Evolutionary conservation across 352 stramenopile genomes (phyloP), one percentile per base, ranked within the genome.

Genomic region (Albugo laibachii): DNA sequence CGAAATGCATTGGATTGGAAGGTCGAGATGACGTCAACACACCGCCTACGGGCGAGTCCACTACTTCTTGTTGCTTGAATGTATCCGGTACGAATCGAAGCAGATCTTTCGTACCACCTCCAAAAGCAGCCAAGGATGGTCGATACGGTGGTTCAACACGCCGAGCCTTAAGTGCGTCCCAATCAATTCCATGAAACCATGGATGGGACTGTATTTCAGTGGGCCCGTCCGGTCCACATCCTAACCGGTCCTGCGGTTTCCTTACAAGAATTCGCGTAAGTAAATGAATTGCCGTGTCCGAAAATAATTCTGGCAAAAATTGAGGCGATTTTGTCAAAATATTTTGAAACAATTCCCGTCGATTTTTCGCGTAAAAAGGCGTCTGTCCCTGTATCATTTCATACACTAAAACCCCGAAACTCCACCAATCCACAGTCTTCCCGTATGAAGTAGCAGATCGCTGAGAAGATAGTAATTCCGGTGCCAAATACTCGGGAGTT

Each of bases 1-100:
- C 77, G 38, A 89, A 89, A 54, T 87, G 74, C 74, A 85, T 85
- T 31, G 24, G 24, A 31, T 31, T 31, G 34, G 75, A 70, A 20
- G 71, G 60, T 14, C 54, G 65, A 15, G 61, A 69, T 16, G 66
- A 80, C 21, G 24, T 31, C 24, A 31, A 31, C 3, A 31, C 24
- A 31, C 24, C 24, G 8, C 24, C 3, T 31, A 31, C 69, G 18
- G 77, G 77, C 21, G 73, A 86, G 60, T 89, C 77, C 5, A 74
- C 77, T 24, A 86, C 74, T 19, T 89, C 77, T 51, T 89, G 77
- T 52, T 85, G 65, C 53, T 81, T 80, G 63, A 89, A 89, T n/a
- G 77, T 65, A 37, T 69, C 79, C 4, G 77, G 77, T 31, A 31
- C 24, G 24, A 31, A 31, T 31, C 8, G 24, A 31, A 31, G 24